phyloP scores from a whole-genome alignment of 177 flowering plant species.

The Vitis hybrid region DNA sequence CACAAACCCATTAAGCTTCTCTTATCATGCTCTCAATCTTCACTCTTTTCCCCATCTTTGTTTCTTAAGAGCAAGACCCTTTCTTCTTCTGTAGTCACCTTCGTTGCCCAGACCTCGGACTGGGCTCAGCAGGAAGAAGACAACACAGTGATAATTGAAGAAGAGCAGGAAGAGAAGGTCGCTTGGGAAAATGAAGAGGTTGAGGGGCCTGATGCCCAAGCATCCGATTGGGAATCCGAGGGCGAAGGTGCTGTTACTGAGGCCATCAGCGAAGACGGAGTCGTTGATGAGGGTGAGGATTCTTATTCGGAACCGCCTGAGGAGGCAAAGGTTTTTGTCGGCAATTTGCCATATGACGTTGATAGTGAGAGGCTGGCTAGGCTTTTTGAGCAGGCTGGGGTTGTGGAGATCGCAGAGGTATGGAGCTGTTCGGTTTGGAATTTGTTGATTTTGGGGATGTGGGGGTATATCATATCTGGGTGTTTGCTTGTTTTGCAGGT shows the following conservation, averaged over 20 bases:
- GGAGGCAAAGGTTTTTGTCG: slow-evolving; percentile 76
- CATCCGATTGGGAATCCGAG: slow-evolving; percentile 25
- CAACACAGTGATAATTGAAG: slow-evolving; percentile 24
- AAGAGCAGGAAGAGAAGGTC: slow-evolving; percentile 21
- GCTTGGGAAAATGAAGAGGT: slow-evolving; percentile 21
- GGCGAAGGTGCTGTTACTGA: slow-evolving; percentile 18
- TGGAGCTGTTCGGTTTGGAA: neutral
- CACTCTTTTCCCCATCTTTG: slow-evolving; percentile 14
- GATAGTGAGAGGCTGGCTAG: slow-evolving; percentile 59
- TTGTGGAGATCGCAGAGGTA: slow-evolving; percentile 72
- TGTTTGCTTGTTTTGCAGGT: slow-evolving; percentile 33
- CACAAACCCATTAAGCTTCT: slow-evolving; percentile 30
- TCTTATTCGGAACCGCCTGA: slow-evolving; percentile 44
- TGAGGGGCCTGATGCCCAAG: slow-evolving; percentile 17
- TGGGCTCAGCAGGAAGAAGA: slow-evolving; percentile 53
- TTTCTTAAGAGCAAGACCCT: slow-evolving; percentile 25
- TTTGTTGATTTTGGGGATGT: neutral
- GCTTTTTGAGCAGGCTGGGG: slow-evolving; percentile 58
- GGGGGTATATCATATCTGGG: neutral
- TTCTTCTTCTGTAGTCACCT: slow-evolving; percentile 20
- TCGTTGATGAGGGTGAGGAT: slow-evolving; percentile 9
- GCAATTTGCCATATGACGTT: slow-evolving; percentile 74
- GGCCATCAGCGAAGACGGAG: slow-evolving; percentile 20
- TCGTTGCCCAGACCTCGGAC: slow-evolving; percentile 41
- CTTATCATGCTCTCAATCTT: slow-evolving; percentile 28